Evolutionary conservation across 805 yeast species (phyloP).

Genomic region (Schwanniomyces occidentalis): DNA sequence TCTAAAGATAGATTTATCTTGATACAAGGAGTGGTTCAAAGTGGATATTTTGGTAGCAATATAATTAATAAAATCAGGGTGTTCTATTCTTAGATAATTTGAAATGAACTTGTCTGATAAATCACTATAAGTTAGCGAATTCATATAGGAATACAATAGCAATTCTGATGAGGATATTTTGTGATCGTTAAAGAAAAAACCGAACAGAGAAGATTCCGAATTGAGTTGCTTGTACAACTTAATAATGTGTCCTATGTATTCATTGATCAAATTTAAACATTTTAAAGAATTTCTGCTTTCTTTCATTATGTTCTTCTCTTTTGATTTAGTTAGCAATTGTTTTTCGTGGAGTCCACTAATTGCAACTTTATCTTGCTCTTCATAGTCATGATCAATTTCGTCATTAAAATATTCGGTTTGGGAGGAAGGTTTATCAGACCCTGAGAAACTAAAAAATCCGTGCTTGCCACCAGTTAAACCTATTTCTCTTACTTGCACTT

Average conservation of each 20-base stretch:
- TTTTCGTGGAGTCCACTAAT: slow-evolving; percentile 41
- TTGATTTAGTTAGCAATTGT: slow-evolving; percentile 34
- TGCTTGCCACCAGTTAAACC: slow-evolving; percentile 29
- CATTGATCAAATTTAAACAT: slow-evolving; percentile 28
- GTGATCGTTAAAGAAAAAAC: slow-evolving; percentile 3
- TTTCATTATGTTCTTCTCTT: slow-evolving; percentile 25
- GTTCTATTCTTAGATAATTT: slow-evolving; percentile 30
- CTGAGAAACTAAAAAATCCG: slow-evolving; percentile 30
- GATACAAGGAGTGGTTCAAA: slow-evolving; percentile 4
- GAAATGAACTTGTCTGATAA: slow-evolving; percentile 45
- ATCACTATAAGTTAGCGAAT: slow-evolving; percentile 26
- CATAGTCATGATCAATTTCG: slow-evolving; percentile 18
- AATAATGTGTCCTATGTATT: slow-evolving; percentile 18
- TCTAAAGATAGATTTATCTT: slow-evolving; percentile 13
- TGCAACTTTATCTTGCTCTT: slow-evolving; percentile 23
- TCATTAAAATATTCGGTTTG: slow-evolving; percentile 31
- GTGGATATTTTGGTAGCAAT: slow-evolving; percentile 2
- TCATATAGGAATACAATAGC: slow-evolving; percentile 40
- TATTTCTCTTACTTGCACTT: slow-evolving; percentile 28
- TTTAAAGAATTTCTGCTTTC: slow-evolving; percentile 35
- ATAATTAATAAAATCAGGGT: slow-evolving; percentile 23
- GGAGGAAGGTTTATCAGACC: slow-evolving; percentile 16
- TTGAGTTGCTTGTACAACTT: slow-evolving; percentile 15
- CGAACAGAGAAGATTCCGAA: slow-evolving; percentile 5
- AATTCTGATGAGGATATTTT: slow-evolving; percentile 32